Evolutionary conservation across 1,139 yeast genomes (phyloP).

Genomic region (Hanseniaspora sp.): DNA sequence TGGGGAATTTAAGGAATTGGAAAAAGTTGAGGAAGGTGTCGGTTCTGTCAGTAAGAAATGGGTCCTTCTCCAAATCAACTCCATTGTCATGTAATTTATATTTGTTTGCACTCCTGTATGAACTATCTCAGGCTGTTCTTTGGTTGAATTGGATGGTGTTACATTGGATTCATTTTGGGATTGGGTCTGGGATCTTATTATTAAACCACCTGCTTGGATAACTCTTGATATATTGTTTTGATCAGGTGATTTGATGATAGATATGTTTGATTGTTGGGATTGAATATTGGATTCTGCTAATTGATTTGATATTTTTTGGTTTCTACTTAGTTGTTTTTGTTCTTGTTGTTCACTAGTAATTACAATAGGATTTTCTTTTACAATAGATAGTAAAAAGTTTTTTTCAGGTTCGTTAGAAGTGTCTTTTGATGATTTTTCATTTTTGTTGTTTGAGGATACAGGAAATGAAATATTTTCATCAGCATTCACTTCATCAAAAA

Average conservation of each 20-base stretch:
- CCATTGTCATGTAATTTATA: conserved; percentile 9
- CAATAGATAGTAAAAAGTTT: no score
- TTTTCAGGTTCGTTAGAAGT: background rate
- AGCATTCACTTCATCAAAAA: background rate
- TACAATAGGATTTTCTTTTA: no score
- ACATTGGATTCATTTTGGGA: background rate
- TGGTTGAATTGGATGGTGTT: no score
- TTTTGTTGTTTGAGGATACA: background rate
- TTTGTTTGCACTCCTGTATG: conserved; percentile 7
- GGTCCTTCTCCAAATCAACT: background rate
- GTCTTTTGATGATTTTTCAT: background rate
- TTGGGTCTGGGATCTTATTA: background rate
- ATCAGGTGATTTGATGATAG: no score
- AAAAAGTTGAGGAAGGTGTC: background rate
- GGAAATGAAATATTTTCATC: no score
- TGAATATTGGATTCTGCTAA: no score
- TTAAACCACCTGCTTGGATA: background rate
- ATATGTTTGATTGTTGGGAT: no score
- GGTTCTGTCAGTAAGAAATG: background rate
- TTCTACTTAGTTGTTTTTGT: no score
- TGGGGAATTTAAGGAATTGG: no score
- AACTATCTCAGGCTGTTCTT: background rate
- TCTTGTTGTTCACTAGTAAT: background rate
- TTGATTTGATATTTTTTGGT: no score
- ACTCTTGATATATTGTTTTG: background rate